Conservation (phyloP, 805 yeast genomes). For the Spathaspora arborariae region DNA sequence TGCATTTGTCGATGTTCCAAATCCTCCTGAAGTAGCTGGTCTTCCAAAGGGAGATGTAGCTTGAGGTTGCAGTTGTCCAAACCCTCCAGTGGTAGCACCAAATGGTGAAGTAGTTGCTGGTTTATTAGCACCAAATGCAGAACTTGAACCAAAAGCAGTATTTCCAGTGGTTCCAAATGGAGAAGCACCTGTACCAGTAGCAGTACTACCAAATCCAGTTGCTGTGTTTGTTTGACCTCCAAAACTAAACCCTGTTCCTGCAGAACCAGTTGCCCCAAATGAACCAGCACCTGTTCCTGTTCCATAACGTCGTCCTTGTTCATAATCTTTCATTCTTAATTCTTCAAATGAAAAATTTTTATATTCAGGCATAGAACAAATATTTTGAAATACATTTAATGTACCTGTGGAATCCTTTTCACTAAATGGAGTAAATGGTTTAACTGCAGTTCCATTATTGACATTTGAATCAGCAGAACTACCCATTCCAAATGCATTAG, state of each 20-base stretch:
- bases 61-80: slow-evolving; percentile 5
- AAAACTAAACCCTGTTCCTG: slow-evolving; percentile 18
- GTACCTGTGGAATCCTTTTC: slow-evolving; percentile 70
- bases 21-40: slow-evolving; percentile 3
- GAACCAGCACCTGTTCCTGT: slow-evolving; percentile 31
- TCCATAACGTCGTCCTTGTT: slow-evolving; percentile 63
- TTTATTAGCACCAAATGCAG: slow-evolving; percentile 17
- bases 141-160: slow-evolving; percentile 4
- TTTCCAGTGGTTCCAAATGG: slow-evolving; percentile 28
- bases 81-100: slow-evolving; percentile 26
- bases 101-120: slow-evolving; percentile 19
- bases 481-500: slow-evolving; percentile 22
- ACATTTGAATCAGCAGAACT: slow-evolving; percentile 24
- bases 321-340: slow-evolving; percentile 83
- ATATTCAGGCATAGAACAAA: slow-evolving; percentile 89
- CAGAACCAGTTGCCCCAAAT: slow-evolving; percentile 28
- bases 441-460: slow-evolving; percentile 65
- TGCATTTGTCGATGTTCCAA: slow-evolving; percentile 13
- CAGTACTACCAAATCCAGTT: slow-evolving; percentile 29
- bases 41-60: slow-evolving; percentile 11
- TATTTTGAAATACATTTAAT: slow-evolving; percentile 55
- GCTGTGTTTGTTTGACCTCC: slow-evolving; percentile 6
- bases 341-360: slow-evolving; percentile 80
- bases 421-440: slow-evolving; percentile 62
- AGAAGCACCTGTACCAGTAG: slow-evolving; percentile 22